Evolutionary conservation across 208 protist genomes (phyloP).

Genomic region (Trichomonas tenax): DNA sequence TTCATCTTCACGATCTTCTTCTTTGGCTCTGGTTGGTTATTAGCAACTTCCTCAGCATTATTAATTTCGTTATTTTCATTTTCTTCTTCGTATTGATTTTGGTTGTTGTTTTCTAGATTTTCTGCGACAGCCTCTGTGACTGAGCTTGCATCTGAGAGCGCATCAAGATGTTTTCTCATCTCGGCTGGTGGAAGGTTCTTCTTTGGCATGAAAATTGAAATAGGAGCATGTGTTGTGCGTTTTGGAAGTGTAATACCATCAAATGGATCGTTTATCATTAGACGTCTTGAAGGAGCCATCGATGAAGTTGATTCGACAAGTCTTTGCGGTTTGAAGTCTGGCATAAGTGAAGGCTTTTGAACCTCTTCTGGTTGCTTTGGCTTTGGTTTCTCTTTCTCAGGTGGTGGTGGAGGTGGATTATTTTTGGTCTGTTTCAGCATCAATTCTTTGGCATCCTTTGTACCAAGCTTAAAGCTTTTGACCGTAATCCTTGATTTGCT

Average conservation of each 20-base stretch:
- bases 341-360: neutral
- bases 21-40: neutral
- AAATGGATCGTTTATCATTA: neutral
- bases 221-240: neutral
- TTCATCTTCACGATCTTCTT: neutral
- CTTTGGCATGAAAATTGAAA: neutral
- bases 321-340: neutral
- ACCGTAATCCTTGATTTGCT: neutral
- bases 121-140: neutral
- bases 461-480: neutral
- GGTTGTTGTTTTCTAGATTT: neutral
- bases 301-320: neutral
- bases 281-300: neutral
- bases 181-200: neutral
- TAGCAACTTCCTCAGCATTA: neutral
- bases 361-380: neutral
- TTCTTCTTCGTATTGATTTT: neutral
- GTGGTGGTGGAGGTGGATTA: neutral
- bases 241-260: neutral
- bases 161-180: neutral
- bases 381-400: neutral
- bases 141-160: neutral
- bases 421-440: neutral
- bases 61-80: neutral
- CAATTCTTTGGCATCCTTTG: neutral